A percentile compares a stretch with the other conserved stretches of the same genome.
phyloP scores from a whole-genome alignment of 176 grass and related monocot genomes.

The Oryza longistaminata region DNA sequence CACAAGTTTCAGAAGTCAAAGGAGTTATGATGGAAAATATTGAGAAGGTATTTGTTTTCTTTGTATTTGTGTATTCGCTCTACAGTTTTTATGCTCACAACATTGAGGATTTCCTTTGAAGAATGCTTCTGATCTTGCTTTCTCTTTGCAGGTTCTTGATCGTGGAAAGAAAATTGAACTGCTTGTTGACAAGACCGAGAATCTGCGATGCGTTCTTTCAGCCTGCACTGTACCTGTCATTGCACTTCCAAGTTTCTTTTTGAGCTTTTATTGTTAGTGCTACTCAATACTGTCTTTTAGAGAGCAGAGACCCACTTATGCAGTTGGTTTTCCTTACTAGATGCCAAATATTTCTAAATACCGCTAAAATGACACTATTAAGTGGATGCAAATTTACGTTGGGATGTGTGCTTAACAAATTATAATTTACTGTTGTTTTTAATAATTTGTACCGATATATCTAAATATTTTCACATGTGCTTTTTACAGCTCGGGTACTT shows the following conservation, averaged over 20 bases:
- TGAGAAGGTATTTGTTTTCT: constrained; percentile 60
- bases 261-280: neutral
- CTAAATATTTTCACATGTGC: no score
- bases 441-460: no score
- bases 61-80: neutral
- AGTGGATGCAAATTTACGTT: neutral
- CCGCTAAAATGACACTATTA: neutral
- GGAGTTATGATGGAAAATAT: constrained; percentile 98
- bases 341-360: neutral
- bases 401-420: neutral
- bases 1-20: constrained; percentile 97
- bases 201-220: constrained; percentile 45
- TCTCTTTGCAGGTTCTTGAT: constrained; percentile 68
- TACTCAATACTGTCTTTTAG: neutral
- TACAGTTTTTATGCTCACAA: neutral
- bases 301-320: neutral
- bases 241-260: neutral
- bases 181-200: constrained; percentile 92
- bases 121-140: neutral
- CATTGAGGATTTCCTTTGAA: neutral
- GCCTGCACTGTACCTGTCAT: neutral
- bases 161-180: constrained; percentile 89
- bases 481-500: no score
- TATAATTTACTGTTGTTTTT: no score
- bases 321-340: neutral